Evolutionary conservation across 805 yeast genomes (phyloP).

Genomic region (Kockiozyma suomiensis): DNA sequence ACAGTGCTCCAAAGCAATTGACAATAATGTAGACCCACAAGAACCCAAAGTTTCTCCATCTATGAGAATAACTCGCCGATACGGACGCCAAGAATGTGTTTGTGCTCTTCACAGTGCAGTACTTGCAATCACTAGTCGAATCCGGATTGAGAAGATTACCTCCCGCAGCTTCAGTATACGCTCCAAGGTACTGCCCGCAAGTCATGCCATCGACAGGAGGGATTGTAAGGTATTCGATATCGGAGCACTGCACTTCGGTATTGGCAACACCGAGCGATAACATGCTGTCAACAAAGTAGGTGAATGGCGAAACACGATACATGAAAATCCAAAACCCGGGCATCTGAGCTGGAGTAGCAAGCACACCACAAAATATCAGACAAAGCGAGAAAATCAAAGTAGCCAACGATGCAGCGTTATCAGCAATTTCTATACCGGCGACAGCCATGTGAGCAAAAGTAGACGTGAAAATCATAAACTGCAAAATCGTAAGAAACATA

Average conservation of each 20-base stretch:
- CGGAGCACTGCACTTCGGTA: conserved; percentile 54
- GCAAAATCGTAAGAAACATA: conserved; percentile 37
- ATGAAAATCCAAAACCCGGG: conserved; percentile 86
- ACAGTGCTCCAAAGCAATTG: conserved; percentile 48
- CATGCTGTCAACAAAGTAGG: conserved; percentile 66
- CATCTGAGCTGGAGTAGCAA: conserved; percentile 58
- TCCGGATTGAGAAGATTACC: conserved; percentile 60
- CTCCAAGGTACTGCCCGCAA: conserved; percentile 58
- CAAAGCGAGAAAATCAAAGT: conserved; percentile 56
- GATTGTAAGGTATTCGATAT: conserved; percentile 52
- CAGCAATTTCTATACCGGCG: conserved; percentile 38
- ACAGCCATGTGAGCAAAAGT: conserved; percentile 58
- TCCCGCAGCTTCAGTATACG: conserved; percentile 47
- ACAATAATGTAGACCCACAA: conserved; percentile 50
- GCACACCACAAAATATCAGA: conserved; percentile 70
- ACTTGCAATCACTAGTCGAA: conserved; percentile 59
- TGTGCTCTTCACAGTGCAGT: conserved; percentile 35
- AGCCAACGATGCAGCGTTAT: conserved; percentile 33
- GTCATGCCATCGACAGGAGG: conserved; percentile 66
- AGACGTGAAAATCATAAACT: conserved; percentile 47
- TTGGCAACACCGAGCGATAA: conserved; percentile 54
- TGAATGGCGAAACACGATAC: conserved; percentile 74
- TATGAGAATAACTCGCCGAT: conserved; percentile 48
- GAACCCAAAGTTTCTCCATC: conserved; percentile 71
- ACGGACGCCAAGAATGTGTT: conserved; percentile 41